Base-by-base conservation (phyloP, 495 filamentous ascomycete genomes). In the Penicillium simplicissimum region DNA sequence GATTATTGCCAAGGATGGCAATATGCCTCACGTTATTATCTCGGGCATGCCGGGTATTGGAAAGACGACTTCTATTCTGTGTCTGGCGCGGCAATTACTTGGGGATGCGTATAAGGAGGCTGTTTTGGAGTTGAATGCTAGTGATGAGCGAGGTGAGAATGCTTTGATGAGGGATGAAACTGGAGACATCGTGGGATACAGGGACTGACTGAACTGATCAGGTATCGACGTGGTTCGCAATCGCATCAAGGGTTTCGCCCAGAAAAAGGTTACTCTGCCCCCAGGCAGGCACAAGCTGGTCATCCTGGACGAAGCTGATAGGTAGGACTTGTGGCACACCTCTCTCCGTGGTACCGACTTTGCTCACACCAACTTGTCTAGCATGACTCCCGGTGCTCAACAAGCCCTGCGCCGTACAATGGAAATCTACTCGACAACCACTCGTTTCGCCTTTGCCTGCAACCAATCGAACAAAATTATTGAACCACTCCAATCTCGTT, bases 401-500 rank as follows among this genome's bases (percentile, higher is more conserved):
- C 95, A 99, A 76, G 95, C 95, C 2, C 83, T 99, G 25, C 88
- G 95, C 21, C 84, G 95, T 36, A 99, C 95, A 2, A 99, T 99
- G 95, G 95, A 99, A 78, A 99, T 99, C 64, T 98, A 99, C 80
- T 93, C 90, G 14, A 86, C 91, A 35, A 99, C 95, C 1, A 99
- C 95, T 31, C 87, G 95, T 61, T 99, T 99, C 74, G 96, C 95
- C 0, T 98, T 99, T 68, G 95, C 95, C 9, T 98, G 96, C 81
- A 99, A 99, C 74, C 92, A 96, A 75, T 93, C 89, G 58, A 99
- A 98, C 79, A 99, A 98, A 78, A 98, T 99, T 74, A 99, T 99
- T 77, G 95, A 99, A 75, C 96, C 95, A 9, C 79, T 99, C 43
- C 95, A 99, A 74, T 96, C 92, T 13, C 87, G 95, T 56, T 99